Evolutionary conservation across 495 filamentous ascomycete genomes (phyloP).

Genomic region (Penicillium chermesinum): DNA sequence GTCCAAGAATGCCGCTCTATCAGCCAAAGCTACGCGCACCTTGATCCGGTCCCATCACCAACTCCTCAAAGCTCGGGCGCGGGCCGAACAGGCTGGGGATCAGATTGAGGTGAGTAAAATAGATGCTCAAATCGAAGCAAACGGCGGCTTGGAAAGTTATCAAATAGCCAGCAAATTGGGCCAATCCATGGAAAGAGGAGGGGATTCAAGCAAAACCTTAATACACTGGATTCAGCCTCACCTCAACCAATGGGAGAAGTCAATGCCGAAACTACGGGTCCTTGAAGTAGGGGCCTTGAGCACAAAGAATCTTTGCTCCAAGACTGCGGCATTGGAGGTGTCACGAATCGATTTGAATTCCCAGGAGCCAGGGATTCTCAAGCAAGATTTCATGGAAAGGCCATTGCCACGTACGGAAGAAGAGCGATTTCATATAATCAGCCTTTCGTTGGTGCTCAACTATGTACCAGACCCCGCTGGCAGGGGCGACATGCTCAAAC

Average conservation of each 20-base stretch:
- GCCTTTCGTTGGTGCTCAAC: constrained; percentile 91
- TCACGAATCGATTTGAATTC: constrained; percentile 88
- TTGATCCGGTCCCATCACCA: constrained; percentile 82
- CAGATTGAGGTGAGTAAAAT: constrained; percentile 48
- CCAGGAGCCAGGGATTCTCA: constrained; percentile 68
- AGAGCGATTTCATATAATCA: constrained; percentile 81
- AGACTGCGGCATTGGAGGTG: constrained; percentile 62
- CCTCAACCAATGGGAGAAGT: constrained; percentile 22
- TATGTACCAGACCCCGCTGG: constrained; percentile 73
- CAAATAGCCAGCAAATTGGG: constrained; percentile 86
- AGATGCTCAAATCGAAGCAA: constrained; percentile 53
- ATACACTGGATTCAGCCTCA: constrained; percentile 73
- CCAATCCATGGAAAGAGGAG: constrained; percentile 77
- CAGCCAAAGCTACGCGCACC: constrained; percentile 71
- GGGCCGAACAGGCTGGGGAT: constrained; percentile 63
- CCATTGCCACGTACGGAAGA: constrained; percentile 58
- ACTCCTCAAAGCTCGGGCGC: constrained; percentile 68
- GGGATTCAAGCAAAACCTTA: constrained; percentile 81
- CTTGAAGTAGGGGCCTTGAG: constrained; percentile 90
- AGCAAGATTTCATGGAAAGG: constrained; percentile 93
- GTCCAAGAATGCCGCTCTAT: constrained; percentile 55
- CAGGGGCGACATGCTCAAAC: constrained; percentile 82
- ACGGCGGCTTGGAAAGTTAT: constrained; percentile 79
- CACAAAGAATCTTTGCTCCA: constrained; percentile 76
- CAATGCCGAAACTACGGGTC: constrained; percentile 48